Percentiles rank a stretch among this genome's conserved stretches.
Evolutionary conservation across 139 green algal species (phyloP).

Genomic region (Dunaliella primolecta): DNA sequence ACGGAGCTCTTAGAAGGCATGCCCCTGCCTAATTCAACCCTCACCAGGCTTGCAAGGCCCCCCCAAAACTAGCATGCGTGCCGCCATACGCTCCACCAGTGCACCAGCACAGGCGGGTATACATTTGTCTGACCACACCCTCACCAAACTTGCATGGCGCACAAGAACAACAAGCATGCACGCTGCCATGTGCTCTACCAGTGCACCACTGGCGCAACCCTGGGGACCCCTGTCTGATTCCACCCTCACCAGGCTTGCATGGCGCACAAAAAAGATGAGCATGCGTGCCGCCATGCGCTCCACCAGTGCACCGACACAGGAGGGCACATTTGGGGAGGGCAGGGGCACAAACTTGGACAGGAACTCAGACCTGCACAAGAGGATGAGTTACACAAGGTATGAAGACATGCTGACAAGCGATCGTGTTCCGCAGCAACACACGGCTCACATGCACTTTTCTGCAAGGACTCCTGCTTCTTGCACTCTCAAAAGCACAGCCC

Average conservation of each 20-base stretch:
- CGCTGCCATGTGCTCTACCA: constrained; percentile 73
- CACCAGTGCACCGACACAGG: constrained; percentile 54
- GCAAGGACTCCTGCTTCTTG: too few relatives aligned
- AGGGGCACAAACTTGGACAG: constrained; percentile 54
- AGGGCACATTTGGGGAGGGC: constrained; percentile 44
- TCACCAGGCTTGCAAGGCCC: constrained; percentile 79
- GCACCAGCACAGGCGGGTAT: constrained; percentile 46
- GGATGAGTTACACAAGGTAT: too few relatives aligned
- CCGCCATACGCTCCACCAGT: constrained; percentile 74
- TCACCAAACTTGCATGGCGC: constrained; percentile 80
- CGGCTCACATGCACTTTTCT: too few relatives aligned
- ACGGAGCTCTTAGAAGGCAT: too few relatives aligned
- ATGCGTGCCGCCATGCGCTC: constrained; percentile 77
- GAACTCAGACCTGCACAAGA: constrained; percentile 46
- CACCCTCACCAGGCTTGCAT: constrained; percentile 80
- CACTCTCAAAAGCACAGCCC: too few relatives aligned
- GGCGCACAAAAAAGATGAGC: constrained; percentile 86
- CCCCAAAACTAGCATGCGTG: constrained; percentile 85
- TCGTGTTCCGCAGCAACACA: too few relatives aligned
- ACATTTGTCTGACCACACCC: constrained; percentile 34
- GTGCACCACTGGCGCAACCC: too few relatives aligned
- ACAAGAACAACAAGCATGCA: constrained; percentile 87
- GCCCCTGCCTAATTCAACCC: constrained; percentile 36
- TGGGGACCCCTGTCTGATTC: not conserved
- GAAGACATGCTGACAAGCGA: not conserved